These are phyloP conservation scores for Leccinum broughii DNA, from an alignment of 768 basidiomycete species.

Conservation along the genomic window DNA sequence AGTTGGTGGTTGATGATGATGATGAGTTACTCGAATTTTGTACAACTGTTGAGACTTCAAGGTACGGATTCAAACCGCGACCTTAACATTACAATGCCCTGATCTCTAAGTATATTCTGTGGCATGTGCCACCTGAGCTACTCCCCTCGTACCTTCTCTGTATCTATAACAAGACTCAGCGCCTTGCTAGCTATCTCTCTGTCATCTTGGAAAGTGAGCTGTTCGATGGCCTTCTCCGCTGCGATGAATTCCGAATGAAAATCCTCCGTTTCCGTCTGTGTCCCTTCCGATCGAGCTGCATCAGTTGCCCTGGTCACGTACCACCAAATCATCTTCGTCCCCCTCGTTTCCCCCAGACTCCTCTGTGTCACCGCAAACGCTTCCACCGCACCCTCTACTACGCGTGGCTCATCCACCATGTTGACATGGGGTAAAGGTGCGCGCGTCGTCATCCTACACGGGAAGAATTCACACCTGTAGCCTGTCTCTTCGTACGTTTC, in stretches of 20 bases:
- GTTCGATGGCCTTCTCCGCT: slow-evolving; percentile 35
- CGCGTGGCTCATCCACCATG: slow-evolving; percentile 27
- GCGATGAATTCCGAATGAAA: slow-evolving; percentile 42
- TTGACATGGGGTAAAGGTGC: slow-evolving; percentile 50
- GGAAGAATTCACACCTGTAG: slow-evolving; percentile 51
- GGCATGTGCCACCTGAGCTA: not conserved
- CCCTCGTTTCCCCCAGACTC: slow-evolving; percentile 20
- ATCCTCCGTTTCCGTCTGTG: slow-evolving; percentile 44
- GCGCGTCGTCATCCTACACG: slow-evolving; percentile 52
- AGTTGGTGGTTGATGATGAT: not conserved
- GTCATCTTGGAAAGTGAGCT: slow-evolving; percentile 41
- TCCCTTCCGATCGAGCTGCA: slow-evolving; percentile 39
- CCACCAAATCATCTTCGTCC: slow-evolving; percentile 55
- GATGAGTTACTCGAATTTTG: not conserved
- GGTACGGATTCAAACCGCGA: not conserved
- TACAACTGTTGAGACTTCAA: too few relatives aligned
- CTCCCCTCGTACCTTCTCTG: not conserved
- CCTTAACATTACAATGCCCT: not conserved
- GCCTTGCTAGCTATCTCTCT: slow-evolving; percentile 41
- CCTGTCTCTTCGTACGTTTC: slow-evolving; percentile 71
- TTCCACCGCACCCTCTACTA: slow-evolving; percentile 28
- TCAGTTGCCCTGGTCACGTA: slow-evolving; percentile 41
- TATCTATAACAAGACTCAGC: slow-evolving; percentile 34
- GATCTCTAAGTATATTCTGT: not conserved
- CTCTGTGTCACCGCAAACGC: slow-evolving; percentile 39